Evolutionary conservation across 345 rosid species (phyloP).

Genomic region (Eucalyptus cladocalyx): DNA sequence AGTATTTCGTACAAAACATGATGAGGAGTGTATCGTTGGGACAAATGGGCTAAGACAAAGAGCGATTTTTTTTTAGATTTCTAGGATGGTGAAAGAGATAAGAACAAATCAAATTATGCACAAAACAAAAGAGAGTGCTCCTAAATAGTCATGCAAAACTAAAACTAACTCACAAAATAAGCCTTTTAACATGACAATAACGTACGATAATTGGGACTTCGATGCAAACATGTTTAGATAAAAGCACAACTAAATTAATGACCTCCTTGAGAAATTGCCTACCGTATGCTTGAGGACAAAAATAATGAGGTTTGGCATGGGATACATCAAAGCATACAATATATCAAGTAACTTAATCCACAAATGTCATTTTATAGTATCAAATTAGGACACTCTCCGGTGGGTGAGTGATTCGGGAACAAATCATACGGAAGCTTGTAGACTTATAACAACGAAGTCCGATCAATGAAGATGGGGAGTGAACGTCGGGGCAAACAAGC

Average conservation of each 20-base stretch:
- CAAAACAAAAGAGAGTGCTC: background rate
- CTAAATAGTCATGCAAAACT: background rate
- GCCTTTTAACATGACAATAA: background rate
- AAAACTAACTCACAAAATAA: background rate
- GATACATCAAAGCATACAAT: rapidly evolving
- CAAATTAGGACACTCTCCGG: rapidly evolving
- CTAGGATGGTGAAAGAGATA: background rate
- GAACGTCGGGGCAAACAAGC: rapidly evolving
- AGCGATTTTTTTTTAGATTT: background rate
- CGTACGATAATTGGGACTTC: background rate
- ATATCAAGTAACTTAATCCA: background rate
- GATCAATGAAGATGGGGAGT: background rate
- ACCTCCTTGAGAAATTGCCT: background rate
- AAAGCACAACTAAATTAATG: background rate
- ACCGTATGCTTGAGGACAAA: background rate
- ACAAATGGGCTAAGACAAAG: background rate
- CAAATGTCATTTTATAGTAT: background rate
- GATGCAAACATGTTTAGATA: background rate
- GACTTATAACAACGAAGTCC: background rate
- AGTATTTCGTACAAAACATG: background rate
- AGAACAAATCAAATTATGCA: background rate
- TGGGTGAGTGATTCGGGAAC: background rate
- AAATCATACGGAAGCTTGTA: background rate
- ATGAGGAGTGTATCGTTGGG: background rate
- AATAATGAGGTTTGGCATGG: rapidly evolving